Evolutionary conservation across 306 rosid species (phyloP).

Genomic region (Macrotyloma uniflorum): DNA sequence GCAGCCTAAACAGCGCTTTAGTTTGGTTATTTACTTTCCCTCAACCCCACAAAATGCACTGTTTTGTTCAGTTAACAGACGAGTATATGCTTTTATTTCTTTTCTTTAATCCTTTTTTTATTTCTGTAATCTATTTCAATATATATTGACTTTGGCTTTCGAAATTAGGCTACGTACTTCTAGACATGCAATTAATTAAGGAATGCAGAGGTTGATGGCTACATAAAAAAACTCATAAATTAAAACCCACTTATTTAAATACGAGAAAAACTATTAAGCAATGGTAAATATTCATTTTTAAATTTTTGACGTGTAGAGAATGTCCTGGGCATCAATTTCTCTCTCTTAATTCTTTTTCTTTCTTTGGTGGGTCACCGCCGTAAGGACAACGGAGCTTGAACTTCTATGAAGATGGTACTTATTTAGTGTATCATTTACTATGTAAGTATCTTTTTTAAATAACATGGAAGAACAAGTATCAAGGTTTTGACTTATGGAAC

Average conservation of each 20-base stretch:
- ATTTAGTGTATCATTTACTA: constrained; percentile 40
- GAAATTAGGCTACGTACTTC: constrained; percentile 45
- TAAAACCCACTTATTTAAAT: not conserved
- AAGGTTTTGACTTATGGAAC: constrained; percentile 79
- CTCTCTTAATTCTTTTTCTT: not conserved
- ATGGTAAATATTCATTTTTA: constrained; percentile 17
- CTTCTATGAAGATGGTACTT: constrained; percentile 41
- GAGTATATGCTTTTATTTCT: constrained; percentile 52
- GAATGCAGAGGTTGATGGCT: constrained; percentile 20
- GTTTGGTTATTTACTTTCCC: constrained; percentile 36
- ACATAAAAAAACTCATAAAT: not conserved
- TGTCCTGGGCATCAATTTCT: constrained; percentile 33
- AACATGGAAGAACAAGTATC: constrained; percentile 57
- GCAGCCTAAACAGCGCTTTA: constrained; percentile 66
- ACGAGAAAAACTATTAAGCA: not conserved
- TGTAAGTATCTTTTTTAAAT: constrained; percentile 24
- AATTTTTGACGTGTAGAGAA: constrained; percentile 45
- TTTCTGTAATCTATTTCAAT: constrained; percentile 20
- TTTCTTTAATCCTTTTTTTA: constrained; percentile 2
- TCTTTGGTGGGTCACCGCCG: constrained; percentile 55
- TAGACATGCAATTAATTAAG: constrained; percentile 36
- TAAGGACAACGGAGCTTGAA: constrained; percentile 72
- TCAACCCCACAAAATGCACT: constrained; percentile 41
- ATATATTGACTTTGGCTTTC: constrained; percentile 60
- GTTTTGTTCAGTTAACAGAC: constrained; percentile 50